Base-by-base conservation (phyloP, 768 basidiomycete genomes). In the Serendipita indica region DNA sequence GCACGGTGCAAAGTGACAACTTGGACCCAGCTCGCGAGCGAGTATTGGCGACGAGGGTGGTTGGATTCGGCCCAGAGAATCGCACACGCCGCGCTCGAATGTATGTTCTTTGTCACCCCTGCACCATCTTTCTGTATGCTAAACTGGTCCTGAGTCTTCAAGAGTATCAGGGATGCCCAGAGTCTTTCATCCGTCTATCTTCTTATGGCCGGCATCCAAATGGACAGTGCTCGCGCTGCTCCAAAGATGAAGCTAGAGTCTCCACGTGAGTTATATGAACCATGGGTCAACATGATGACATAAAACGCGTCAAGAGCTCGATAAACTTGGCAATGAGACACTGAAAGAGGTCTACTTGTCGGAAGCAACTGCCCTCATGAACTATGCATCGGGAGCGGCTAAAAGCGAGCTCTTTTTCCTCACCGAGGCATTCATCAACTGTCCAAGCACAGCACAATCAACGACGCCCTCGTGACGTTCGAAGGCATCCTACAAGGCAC, bases 31-130 rank as follows among this genome's bases (percentile, higher is more conserved):
- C 75, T 93, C 20, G 89, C 90, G 6, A 82, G 81, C 14, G 91
- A 93, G 70, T 93, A 94, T 65, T 90, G 89, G 86, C 73, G 85
- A 62, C 77, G 81, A 63, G 86, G 85, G 0, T 78, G 81, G 62
- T 71, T 86, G 52, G 79, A 81, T 25, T 83, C 80, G 5, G 90
- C 90, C 12, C 84, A 91, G 69, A 79, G 78, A 63, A 83, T 93
- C 49, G 81, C 83, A 28, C 70, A 73, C 32, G 74, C 78, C 52
- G 91, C 69, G 39, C 63, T 73, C 1, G 61, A 67, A 43, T 57
- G 72, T 74, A 45, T 61, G 62, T n/a, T 1, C 18, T 59, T 4
- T 32, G 12, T 41, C n/a, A 60, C 58, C 16, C 30, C 7, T 28
- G 14, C 22, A 12, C 49, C 12, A 34, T 4, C 33, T 33, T 7